Conservation (phyloP, 179 eudicot species). For the Actinidia arguta region DNA sequence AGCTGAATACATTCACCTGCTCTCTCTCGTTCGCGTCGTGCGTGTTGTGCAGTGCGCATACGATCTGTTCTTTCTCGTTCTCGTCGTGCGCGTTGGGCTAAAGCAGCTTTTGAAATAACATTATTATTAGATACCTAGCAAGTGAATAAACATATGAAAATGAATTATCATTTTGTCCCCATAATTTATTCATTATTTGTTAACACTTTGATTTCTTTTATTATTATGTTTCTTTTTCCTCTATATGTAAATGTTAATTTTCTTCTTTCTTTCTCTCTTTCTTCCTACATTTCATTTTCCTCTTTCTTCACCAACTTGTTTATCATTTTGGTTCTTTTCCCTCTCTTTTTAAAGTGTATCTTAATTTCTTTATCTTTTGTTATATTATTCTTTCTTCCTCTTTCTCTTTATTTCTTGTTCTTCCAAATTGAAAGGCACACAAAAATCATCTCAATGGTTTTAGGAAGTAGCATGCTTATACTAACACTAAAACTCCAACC, state of each 20-base stretch:
- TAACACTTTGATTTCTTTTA: not conserved
- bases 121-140: not conserved
- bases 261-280: not conserved
- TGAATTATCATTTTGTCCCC: not conserved
- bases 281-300: not conserved
- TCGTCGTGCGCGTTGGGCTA: slow-evolving; percentile 18
- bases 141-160: not conserved
- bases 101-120: slow-evolving; percentile 10
- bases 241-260: not conserved
- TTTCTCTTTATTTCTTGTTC: not conserved
- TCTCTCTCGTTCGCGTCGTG: not conserved
- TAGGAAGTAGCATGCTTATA: not conserved
- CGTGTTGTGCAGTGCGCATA: not conserved
- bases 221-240: not conserved
- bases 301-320: not conserved
- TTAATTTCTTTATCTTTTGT: not conserved
- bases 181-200: not conserved
- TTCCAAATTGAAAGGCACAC: not conserved
- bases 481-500: not conserved
- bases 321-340: not conserved
- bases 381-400: not conserved
- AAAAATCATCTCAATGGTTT: not conserved
- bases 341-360: not conserved
- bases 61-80: not conserved
- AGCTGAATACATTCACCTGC: slow-evolving; percentile 7